Conservation (phyloP, 2,329 filamentous ascomycete genomes). For the Ophiostoma novo-ulmi region DNA sequence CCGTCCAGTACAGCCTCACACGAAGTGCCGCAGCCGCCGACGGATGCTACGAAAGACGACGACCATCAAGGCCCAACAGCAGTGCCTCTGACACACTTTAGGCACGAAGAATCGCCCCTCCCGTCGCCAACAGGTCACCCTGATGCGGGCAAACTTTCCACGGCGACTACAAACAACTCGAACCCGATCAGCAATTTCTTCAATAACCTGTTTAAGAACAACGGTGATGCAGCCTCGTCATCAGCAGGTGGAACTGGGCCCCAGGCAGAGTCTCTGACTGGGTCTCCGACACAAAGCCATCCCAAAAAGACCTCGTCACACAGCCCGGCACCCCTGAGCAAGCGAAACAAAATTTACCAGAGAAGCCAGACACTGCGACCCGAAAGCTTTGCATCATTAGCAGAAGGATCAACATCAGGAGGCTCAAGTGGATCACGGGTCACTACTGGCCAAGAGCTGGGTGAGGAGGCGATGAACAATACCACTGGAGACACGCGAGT, state of each 20-base stretch:
- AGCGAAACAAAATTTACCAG: constrained; percentile 66
- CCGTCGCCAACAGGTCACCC: constrained; percentile 19
- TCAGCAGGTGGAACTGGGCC: background rate
- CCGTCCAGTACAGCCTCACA: constrained; percentile 34
- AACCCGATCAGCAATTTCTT: constrained; percentile 59
- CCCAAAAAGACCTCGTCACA: background rate
- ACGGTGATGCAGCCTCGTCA: background rate
- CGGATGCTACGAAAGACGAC: constrained; percentile 62
- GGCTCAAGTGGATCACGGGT: constrained; percentile 37
- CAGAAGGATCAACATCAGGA: constrained; percentile 30
- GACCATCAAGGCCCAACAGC: constrained; percentile 55
- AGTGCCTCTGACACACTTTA: constrained; percentile 34
- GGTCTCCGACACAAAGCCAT: background rate
- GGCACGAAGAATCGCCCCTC: constrained; percentile 28
- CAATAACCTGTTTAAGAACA: constrained; percentile 50
- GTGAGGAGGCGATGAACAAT: constrained; percentile 16
- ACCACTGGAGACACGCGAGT: constrained; percentile 40
- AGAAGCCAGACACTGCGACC: constrained; percentile 68
- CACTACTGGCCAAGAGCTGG: constrained; percentile 47
- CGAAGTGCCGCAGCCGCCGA: constrained; percentile 66
- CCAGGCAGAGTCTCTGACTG: background rate
- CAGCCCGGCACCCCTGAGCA: constrained; percentile 32
- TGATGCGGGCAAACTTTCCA: constrained; percentile 31
- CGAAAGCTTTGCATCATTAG: constrained; percentile 33
- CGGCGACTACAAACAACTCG: constrained; percentile 38